Evolutionary conservation across 108 stramenopile genomes (phyloP), one percentile per base, ranked within the genome.

Genomic region (Cyclotella baltica): DNA sequence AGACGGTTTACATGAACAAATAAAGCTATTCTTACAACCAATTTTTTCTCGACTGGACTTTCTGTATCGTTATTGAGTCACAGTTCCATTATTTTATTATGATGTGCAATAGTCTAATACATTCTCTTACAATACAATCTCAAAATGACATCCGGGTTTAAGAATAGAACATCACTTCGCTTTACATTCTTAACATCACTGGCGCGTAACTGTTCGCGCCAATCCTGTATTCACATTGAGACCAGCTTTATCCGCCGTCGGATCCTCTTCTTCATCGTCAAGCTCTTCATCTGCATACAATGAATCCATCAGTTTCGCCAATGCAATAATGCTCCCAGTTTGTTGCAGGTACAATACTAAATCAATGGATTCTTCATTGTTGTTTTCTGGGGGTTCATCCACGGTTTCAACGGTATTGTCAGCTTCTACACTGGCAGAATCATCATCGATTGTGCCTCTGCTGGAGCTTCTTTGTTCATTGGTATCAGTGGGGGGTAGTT

Each of bases 261-360:
- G 23, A n/a, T 23, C 25, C 55, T 55, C 55, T 25, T 55, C 55
- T 55, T 55, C 55, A 23, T 55, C 55, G 25, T 55, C 77, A 18
- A 89, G 85, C 29, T 90, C 87, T 37, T 83, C 86, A 73, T 90
- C 84, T 31, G 90, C 89, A 37, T 83, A 78, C 57, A 95, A 71
- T 16, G 92, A 91, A 78, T 95, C 92, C 92, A 93, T 92, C 29
- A 95, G 62, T 75, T 92, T 93, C 30, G 94, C 90, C 30, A 95
- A 62, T 8, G 90, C 92, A 83, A 95, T 95, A 33, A 95, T 93
- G 57, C 87, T 89, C 46, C 92, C 92, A 29, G 90, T 93, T 69
- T 93, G 88, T 68, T 95, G 88, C 19, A 95, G 76, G 48, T 92
- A 95, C 20, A 90, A 61, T 16, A 92, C 92, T 38, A 95, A 86